phyloP scores from a whole-genome alignment of 176 grass and related monocot genomes.

The Leersia perrieri region DNA sequence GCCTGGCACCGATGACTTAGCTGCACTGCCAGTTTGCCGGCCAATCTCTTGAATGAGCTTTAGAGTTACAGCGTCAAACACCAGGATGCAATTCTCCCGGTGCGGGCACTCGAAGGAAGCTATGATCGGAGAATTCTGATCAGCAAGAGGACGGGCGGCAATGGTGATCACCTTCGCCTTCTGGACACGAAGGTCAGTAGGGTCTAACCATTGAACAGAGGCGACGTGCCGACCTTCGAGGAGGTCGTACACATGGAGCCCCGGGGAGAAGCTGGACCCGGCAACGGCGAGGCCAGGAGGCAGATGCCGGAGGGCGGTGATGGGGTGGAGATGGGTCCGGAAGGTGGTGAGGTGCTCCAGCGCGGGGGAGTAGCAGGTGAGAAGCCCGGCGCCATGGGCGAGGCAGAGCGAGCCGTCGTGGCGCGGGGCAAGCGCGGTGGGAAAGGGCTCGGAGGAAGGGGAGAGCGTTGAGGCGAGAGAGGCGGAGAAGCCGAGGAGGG shows the following conservation, averaged over 20 bases:
- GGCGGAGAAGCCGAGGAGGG: conserved; percentile 73
- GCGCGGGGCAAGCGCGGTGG: conserved; percentile 61
- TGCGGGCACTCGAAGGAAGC: conserved; percentile 80
- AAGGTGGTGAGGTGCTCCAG: conserved; percentile 55
- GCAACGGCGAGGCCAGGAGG: conserved; percentile 40
- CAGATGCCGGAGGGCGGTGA: conserved; percentile 58
- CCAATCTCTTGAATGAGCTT: conserved; percentile 66
- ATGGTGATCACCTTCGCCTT: conserved; percentile 73
- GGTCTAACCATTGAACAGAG: conserved; percentile 63
- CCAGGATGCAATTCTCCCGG: conserved; percentile 80
- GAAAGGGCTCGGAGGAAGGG: conserved; percentile 62
- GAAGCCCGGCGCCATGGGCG: conserved; percentile 61
- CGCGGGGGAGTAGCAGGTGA: conserved; percentile 57
- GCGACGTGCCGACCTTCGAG: conserved; percentile 53
- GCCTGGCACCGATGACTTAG: conserved; percentile 58
- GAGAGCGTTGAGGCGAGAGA: conserved; percentile 46
- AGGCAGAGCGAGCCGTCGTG: conserved; percentile 73
- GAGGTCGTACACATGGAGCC: conserved; percentile 73
- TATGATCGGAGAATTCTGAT: conserved; percentile 45
- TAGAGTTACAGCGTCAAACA: conserved; percentile 63
- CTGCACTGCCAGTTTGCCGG: conserved; percentile 72
- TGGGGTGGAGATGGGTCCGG: conserved; percentile 64
- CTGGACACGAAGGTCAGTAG: conserved; percentile 54
- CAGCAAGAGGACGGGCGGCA: conserved; percentile 39
- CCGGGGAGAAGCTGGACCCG: conserved; percentile 53